Conservation (phyloP, 768 basidiomycete species). For the Tricholoma sp. region DNA sequence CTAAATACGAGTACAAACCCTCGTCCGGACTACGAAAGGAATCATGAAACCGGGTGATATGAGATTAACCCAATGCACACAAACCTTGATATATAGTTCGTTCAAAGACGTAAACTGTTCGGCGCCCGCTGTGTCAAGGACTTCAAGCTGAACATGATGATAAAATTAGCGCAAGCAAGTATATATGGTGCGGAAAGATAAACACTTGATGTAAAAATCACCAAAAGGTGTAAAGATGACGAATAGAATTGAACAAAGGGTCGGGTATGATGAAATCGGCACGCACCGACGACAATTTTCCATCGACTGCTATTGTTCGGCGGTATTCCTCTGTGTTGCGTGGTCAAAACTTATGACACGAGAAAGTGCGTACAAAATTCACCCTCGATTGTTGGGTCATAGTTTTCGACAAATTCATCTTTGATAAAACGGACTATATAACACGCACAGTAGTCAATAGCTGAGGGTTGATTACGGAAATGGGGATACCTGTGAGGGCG, state of each 20-base stretch:
- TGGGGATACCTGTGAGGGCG: slow-evolving; percentile 55
- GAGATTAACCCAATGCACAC: neutral
- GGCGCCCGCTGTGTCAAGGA: slow-evolving; percentile 81
- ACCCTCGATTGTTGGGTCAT: slow-evolving; percentile 88
- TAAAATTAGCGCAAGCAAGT: slow-evolving; percentile 3
- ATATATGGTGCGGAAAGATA: slow-evolving; percentile 1
- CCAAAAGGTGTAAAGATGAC: neutral
- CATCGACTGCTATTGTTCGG: slow-evolving; percentile 60
- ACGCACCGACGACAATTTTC: slow-evolving; percentile 55
- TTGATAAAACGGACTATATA: slow-evolving; percentile 64
- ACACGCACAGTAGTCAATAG: neutral
- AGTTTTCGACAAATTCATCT: slow-evolving; percentile 68
- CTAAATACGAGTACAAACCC: slow-evolving; percentile 85
- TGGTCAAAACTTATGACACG: slow-evolving; percentile 7
- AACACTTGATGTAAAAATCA: slow-evolving; percentile 1
- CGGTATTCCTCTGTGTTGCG: slow-evolving; percentile 61
- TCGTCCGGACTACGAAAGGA: slow-evolving; percentile 48
- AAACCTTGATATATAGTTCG: slow-evolving; percentile 77
- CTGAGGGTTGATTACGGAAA: neutral
- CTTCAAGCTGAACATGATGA: slow-evolving; percentile 52
- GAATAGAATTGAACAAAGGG: neutral
- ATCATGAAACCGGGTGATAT: slow-evolving; percentile 2
- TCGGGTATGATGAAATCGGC: neutral
- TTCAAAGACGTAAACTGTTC: slow-evolving; percentile 81
- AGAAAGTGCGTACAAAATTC: slow-evolving; percentile 6